These are phyloP conservation scores for Fusarium dlaminii DNA, from an alignment of 2,329 filamentous ascomycete species.

Conservation along the genomic window DNA sequence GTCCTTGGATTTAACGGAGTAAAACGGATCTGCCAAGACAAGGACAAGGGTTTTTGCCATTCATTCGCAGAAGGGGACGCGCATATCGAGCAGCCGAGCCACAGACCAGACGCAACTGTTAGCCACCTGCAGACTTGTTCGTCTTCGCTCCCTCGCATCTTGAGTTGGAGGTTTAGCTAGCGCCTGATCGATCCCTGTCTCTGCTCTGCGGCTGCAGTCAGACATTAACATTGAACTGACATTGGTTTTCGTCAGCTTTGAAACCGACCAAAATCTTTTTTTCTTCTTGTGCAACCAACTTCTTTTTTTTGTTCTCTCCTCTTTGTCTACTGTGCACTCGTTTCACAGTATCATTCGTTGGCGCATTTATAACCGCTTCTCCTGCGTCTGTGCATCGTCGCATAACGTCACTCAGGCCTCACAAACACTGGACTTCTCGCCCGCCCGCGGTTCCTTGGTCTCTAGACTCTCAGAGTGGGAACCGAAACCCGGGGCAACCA, in stretches of 20 bases:
- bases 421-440: neutral
- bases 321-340: conserved; percentile 11
- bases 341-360: conserved; percentile 6
- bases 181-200: conserved; percentile 21
- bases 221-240: neutral
- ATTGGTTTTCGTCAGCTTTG: conserved; percentile 41
- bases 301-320: neutral
- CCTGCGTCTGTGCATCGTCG: conserved; percentile 10
- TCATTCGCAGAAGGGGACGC: conserved; percentile 2
- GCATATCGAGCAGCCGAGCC: conserved; percentile 20
- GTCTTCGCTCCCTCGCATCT: neutral
- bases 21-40: conserved; percentile 21
- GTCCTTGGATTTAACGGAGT: conserved; percentile 10
- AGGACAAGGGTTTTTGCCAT: neutral
- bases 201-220: conserved; percentile 18
- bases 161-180: neutral
- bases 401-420: conserved; percentile 19
- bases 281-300: conserved; percentile 17
- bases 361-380: neutral
- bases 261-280: conserved; percentile 26
- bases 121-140: conserved; percentile 13
- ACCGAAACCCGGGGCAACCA: conserved; percentile 41
- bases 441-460: conserved; percentile 7
- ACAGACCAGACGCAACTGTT: conserved; percentile 29
- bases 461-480: neutral